These are phyloP conservation scores for Colletotrichum incanum DNA, from an alignment of 2,329 filamentous ascomycete genomes.

Conservation along the genomic window DNA sequence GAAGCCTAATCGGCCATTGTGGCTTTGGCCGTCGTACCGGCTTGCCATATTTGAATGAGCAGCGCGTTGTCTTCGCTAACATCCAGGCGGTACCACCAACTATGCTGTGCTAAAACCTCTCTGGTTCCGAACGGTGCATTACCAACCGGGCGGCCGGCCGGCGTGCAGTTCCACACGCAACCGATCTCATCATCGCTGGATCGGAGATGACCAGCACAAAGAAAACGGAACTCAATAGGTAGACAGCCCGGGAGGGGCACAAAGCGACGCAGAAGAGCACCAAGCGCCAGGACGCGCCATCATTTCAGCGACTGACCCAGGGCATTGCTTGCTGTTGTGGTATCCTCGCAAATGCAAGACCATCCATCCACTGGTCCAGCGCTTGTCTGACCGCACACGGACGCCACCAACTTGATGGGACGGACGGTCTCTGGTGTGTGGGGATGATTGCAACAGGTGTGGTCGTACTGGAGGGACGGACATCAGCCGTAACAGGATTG, in stretches of 20 bases:
- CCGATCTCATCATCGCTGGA: slow-evolving; percentile 23
- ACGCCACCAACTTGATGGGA: slow-evolving; percentile 32
- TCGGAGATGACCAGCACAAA: slow-evolving; percentile 28
- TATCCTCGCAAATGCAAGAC: slow-evolving; percentile 11
- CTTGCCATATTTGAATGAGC: background rate
- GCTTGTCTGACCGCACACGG: slow-evolving; percentile 29
- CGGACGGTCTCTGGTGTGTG: slow-evolving; percentile 22
- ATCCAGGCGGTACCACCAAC: background rate
- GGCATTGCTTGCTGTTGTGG: slow-evolving; percentile 18
- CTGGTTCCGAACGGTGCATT: background rate
- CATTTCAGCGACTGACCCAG: background rate
- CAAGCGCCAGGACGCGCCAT: slow-evolving; percentile 11
- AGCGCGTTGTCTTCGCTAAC: background rate
- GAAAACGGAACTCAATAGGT: slow-evolving; percentile 1
- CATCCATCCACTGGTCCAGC: background rate
- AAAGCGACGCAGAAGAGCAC: slow-evolving; percentile 12
- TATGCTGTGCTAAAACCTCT: background rate
- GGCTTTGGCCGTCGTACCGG: no score
- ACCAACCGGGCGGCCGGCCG: slow-evolving; percentile 16
- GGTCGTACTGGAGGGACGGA: slow-evolving; percentile 24
- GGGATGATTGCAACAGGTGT: slow-evolving; percentile 22
- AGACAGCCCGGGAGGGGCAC: slow-evolving; percentile 9
- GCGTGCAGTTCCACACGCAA: slow-evolving; percentile 18
- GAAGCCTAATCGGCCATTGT: background rate
- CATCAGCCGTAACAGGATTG: slow-evolving; percentile 13